phyloP scores from a whole-genome alignment of 805 yeast genomes.

The Teunomyces cretensis region DNA sequence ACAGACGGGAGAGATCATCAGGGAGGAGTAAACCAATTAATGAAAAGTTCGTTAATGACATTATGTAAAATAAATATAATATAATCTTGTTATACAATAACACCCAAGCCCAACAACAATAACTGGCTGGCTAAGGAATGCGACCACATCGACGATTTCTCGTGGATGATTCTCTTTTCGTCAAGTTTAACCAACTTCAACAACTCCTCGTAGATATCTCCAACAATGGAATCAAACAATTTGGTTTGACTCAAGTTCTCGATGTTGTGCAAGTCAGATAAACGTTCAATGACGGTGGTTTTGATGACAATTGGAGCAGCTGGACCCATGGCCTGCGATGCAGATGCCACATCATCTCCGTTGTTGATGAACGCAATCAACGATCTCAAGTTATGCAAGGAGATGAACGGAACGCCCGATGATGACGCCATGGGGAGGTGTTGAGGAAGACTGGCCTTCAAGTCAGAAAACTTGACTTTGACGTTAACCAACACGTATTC shows the following conservation, averaged over 20 bases:
- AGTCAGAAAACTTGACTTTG: conserved; percentile 60
- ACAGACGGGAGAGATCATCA: conserved; percentile 14
- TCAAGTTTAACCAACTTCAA: conserved; percentile 53
- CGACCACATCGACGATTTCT: conserved; percentile 55
- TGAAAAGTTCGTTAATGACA: background rate
- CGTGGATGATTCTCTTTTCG: conserved; percentile 45
- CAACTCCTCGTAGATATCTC: conserved; percentile 59
- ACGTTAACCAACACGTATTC: conserved; percentile 67
- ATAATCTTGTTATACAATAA: conserved; percentile 42
- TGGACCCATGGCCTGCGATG: conserved; percentile 1
- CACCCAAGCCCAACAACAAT: conserved; percentile 58
- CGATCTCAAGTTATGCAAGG: conserved; percentile 59
- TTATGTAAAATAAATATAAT: conserved; percentile 1
- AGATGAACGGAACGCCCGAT: conserved; percentile 54
- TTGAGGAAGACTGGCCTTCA: conserved; percentile 54
- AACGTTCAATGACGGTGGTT: conserved; percentile 40
- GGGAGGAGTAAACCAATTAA: background rate
- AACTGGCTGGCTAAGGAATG: conserved; percentile 60
- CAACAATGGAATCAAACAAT: conserved; percentile 50
- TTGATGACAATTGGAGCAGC: conserved; percentile 32
- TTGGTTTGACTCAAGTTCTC: conserved; percentile 42
- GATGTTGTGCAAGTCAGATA: conserved; percentile 37
- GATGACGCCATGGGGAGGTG: conserved; percentile 50
- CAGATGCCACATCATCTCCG: conserved; percentile 26
- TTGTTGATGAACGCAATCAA: conserved; percentile 60